Percentiles rank a stretch among this genome's conserved stretches.
These are phyloP conservation scores for Fraxinus anomala DNA, from an alignment of 257 asterid genomes.

Conservation along the genomic window DNA sequence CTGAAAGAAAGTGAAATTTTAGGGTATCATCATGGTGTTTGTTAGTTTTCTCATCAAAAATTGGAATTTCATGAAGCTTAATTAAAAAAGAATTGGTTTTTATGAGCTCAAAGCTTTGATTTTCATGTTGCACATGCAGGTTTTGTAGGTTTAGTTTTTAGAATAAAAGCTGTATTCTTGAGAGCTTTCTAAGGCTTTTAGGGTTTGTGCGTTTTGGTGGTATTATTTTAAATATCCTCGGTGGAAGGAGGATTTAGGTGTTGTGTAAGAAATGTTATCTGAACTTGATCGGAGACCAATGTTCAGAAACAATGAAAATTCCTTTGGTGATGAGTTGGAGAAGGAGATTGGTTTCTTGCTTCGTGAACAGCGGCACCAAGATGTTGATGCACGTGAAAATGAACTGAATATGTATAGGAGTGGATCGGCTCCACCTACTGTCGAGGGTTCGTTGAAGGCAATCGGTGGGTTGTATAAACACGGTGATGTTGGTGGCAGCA, in stretches of 20 bases:
- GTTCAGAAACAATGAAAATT: conserved; percentile 68
- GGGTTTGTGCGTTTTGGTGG: conserved; percentile 31
- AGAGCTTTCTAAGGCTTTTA: conserved; percentile 32
- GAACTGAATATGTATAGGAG: conserved; percentile 92
- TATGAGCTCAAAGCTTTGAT: conserved; percentile 25
- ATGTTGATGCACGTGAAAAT: conserved; percentile 78
- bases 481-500: conserved; percentile 38
- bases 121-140: conserved; percentile 31
- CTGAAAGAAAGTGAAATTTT: conserved; percentile 29
- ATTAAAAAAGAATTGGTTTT: conserved; percentile 48
- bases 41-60: conserved; percentile 26
- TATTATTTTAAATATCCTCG: conserved; percentile 20
- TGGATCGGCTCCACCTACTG: conserved; percentile 99
- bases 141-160: conserved; percentile 20
- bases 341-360: conserved; percentile 78
- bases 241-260: conserved; percentile 30
- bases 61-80: conserved; percentile 31
- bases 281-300: conserved; percentile 74
- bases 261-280: conserved; percentile 57
- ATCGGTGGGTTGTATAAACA: conserved; percentile 82
- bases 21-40: conserved; percentile 33
- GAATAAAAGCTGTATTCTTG: conserved; percentile 26
- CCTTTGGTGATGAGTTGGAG: conserved; percentile 83
- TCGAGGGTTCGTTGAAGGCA: conserved; percentile 89
- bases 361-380: conserved; percentile 73